These are phyloP conservation scores for Puccinia triticina DNA, from an alignment of 1,284 basidiomycete genomes.

Conservation along the genomic window DNA sequence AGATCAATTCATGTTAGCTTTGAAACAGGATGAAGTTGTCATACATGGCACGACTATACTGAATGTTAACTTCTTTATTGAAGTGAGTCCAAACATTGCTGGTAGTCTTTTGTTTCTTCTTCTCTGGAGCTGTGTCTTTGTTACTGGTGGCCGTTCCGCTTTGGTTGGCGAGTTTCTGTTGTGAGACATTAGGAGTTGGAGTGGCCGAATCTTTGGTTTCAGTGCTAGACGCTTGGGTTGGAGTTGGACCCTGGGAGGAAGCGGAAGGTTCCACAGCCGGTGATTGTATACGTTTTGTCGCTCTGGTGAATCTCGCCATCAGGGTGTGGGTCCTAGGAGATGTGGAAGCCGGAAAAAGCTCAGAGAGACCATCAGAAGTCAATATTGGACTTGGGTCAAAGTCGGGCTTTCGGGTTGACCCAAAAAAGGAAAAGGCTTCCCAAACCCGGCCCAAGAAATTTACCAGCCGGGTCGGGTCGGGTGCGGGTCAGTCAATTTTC, in stretches of 20 bases:
- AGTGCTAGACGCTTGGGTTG: no score
- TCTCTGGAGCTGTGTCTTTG: neutral
- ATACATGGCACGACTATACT: neutral
- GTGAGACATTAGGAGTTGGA: no score
- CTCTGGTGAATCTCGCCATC: no score
- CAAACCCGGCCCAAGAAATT: neutral
- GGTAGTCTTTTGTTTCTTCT: neutral
- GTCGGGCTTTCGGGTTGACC: neutral
- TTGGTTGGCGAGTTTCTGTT: no score
- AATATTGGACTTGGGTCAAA: neutral
- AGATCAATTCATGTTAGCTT: neutral
- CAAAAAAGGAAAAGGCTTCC: neutral
- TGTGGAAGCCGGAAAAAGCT: neutral
- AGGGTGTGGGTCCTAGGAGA: no score
- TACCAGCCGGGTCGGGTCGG: neutral
- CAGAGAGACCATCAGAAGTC: neutral
- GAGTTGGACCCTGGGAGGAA: no score
- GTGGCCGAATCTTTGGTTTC: no score
- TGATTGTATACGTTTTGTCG: no score
- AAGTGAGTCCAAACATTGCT: neutral
- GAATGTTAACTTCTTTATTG: neutral
- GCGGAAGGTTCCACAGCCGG: no score
- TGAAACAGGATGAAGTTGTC: neutral
- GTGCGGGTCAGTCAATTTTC: neutral
- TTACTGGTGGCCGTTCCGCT: neutral